Evolutionary conservation across 345 rosid genomes (phyloP), one percentile per base, ranked within the genome.

Genomic region (Gossypium raimondii): DNA sequence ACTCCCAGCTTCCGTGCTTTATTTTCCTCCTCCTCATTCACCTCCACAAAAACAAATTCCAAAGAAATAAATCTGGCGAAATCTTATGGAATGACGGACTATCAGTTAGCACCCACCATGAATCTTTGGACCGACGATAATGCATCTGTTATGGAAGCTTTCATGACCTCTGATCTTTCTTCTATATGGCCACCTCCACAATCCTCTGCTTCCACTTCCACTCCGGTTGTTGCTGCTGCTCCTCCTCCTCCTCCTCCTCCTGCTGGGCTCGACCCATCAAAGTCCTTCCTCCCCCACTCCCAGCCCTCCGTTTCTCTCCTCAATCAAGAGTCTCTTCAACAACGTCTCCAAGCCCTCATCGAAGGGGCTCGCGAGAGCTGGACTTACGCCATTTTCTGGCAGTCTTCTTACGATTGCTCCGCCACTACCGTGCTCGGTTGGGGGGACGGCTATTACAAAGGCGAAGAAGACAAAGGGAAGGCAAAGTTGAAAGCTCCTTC

Each of bases 331-430:
- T 82, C 87, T 55, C 95, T 94, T 65, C 98, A 94, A 80, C 93
- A 92, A 64, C 82, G 95, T 20, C 98, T 94, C 51, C 98, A 87
- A 76, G 78, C 89, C 59, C 76, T 94, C 24, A 91, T 91, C 61
- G 97, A 94, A 41, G 89, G 91, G 38, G 86, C 95, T 4, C 80
- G 79, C 3, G 90, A 89, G 72, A 74, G 74, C 86, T 94, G 98
- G 98, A 89, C 97, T 53, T 92, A 94, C 86, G 98, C 98, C 9
- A 92, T 94, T 57, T 94, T 90, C 82, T 94, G 98, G 98, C 98
- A 92, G 80, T 82, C 87, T 43, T 93, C 98, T 2, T 86, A 81
- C 48, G 98, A 93, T 64, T 90, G 82, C 81, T 73, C 92, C 50
- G 87, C 88, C 72, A 73, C 87, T 1, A 72, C 92, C 11, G 79